A percentile compares a stretch with the other conserved stretches of the same genome.
Conservation (phyloP, 2,329 filamentous ascomycete genomes). For the Penicillium sclerotigenum region DNA sequence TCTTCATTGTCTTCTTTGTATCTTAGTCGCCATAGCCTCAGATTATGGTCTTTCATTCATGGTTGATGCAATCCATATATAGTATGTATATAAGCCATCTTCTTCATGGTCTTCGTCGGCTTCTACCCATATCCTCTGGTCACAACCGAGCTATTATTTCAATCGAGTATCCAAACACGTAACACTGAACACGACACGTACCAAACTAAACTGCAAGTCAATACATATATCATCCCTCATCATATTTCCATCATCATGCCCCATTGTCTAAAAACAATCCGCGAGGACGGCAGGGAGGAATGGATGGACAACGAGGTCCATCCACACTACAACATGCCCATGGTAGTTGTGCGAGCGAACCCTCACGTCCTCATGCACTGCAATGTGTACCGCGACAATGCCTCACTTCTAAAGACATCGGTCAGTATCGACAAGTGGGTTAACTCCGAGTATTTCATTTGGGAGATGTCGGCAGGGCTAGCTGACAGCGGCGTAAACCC, state of each 20-base stretch:
- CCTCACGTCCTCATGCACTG: not conserved
- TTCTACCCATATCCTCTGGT: not conserved
- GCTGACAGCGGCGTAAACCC: not conserved
- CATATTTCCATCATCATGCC: not conserved
- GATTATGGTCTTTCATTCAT: not conserved
- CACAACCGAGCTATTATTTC: not conserved
- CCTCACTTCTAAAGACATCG: not conserved
- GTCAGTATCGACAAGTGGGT: conserved; percentile 1
- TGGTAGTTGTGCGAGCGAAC: not conserved
- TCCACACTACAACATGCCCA: not conserved
- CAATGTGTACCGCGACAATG: not conserved
- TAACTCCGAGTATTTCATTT: conserved; percentile 5
- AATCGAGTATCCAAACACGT: not conserved
- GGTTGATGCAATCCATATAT: not conserved
- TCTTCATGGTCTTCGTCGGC: not conserved
- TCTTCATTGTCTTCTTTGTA: not conserved
- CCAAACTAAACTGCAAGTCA: not conserved
- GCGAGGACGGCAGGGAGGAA: not conserved
- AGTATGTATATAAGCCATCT: not conserved
- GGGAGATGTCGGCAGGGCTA: conserved; percentile 1
- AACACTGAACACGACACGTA: not conserved
- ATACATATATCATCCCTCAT: not conserved
- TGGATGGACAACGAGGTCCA: not conserved
- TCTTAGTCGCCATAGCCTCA: too few relatives aligned
- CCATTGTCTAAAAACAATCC: not conserved